A percentile compares a stretch with the other conserved stretches of the same genome.
Conservation (phyloP, 2,329 filamentous ascomycete genomes). For the Colletotrichum echinochloae region DNA sequence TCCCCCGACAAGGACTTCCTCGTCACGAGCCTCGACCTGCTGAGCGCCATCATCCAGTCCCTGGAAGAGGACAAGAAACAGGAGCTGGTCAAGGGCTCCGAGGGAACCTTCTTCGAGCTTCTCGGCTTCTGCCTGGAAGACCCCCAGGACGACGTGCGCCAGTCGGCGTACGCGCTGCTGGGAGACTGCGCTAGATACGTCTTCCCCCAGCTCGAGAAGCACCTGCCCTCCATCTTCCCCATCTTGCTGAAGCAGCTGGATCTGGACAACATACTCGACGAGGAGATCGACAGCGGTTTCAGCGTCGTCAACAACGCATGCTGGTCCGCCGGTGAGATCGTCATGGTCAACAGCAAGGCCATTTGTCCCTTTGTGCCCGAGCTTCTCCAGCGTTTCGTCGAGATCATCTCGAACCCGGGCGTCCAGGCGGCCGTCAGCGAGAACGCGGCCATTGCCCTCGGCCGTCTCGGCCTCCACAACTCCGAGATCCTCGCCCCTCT, state of each 20-base stretch:
- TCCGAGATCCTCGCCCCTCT: constrained; percentile 82
- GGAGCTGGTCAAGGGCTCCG: constrained; percentile 80
- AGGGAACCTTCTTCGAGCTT: constrained; percentile 90
- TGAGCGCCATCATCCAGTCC: constrained; percentile 94
- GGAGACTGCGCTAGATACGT: constrained; percentile 96
- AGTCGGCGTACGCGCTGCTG: constrained; percentile 94
- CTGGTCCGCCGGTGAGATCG: constrained; percentile 95
- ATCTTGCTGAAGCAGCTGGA: constrained; percentile 91
- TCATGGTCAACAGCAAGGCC: constrained; percentile 79
- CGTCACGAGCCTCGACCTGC: constrained; percentile 91
- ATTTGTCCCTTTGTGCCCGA: constrained; percentile 83
- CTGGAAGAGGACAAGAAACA: constrained; percentile 79
- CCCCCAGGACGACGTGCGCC: constrained; percentile 88
- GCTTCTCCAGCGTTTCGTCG: constrained; percentile 80
- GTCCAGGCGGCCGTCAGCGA: constrained; percentile 90
- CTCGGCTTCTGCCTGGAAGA: constrained; percentile 94
- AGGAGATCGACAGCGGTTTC: constrained; percentile 86
- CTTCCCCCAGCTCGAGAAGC: constrained; percentile 82
- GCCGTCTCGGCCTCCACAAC: constrained; percentile 85
- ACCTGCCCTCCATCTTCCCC: constrained; percentile 79
- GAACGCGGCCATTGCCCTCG: constrained; percentile 93
- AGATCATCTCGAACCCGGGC: constrained; percentile 86
- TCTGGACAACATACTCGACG: constrained; percentile 78
- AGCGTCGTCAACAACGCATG: constrained; percentile 98
- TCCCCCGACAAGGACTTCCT: constrained; percentile 96